Evolutionary conservation across 2,329 filamentous ascomycete genomes (phyloP), one percentile per base, ranked within the genome.

Genomic region (Cytospora schulzeri): DNA sequence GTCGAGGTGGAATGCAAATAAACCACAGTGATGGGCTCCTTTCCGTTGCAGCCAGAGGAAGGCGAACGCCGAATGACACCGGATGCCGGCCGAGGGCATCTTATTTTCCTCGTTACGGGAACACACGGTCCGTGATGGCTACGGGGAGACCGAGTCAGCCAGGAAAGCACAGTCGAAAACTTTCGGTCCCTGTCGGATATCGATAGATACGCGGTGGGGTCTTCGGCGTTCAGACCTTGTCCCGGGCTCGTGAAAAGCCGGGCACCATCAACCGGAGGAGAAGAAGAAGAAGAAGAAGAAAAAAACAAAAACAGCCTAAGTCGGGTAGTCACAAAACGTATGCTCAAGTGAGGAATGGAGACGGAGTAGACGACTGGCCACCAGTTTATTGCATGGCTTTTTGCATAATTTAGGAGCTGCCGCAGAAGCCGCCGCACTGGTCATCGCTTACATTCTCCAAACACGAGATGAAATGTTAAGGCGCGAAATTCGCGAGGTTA

Each of bases 401-500:
- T n/a, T 33, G 31, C 31, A 50, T 24, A 24, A 9, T n/a, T 22
- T 12, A 54, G 50, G 58, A 60, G 50, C 58, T 35, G 58, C 50
- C 33, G 33, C 33, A 14, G 33, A 35, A 41, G 38, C 38, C 38
- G 38, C 4, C 17, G 38, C 17, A n/a, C 38, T 41, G 4, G 38
- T 41, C n/a, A 5, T 7, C 38, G 15, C 38, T 41, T n/a, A 17
- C 38, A 41, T 41, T n/a, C 6, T n/a, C 19, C 38, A 41, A 41
- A 41, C 38, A 19, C 38, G 38, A n/a, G 38, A 19, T 41, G 38
- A 17, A n/a, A 41, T 6, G 17, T 41, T 8, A 41, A 41, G 38
- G 45, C 54, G 59, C 51, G 59, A 55, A 41, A 48, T 55, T 55
- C n/a, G 14, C 59, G 59, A 48, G 51, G 12, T 54, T 17, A 15